Evolutionary conservation across 2,329 filamentous ascomycete genomes (phyloP).

Genomic region (Aspergillus uvarum): DNA sequence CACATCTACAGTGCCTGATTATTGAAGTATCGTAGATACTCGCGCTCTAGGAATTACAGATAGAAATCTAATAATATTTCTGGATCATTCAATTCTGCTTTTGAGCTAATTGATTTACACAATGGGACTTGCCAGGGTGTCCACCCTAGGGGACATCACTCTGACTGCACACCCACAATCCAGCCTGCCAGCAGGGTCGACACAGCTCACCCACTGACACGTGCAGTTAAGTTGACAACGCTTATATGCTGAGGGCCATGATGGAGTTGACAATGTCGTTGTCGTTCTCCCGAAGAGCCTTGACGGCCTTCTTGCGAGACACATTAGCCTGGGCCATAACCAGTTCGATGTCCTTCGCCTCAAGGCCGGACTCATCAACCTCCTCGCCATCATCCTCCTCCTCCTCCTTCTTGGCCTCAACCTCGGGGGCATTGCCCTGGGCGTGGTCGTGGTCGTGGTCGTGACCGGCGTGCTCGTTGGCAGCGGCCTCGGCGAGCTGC

Average conservation of each 20-base stretch:
- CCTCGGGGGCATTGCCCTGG: slow-evolving; percentile 68
- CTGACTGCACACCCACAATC: slow-evolving; percentile 32
- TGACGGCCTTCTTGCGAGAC: slow-evolving; percentile 97
- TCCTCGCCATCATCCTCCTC: slow-evolving; percentile 94
- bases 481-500: slow-evolving; percentile 74
- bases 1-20: neutral
- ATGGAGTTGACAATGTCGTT: slow-evolving; percentile 99
- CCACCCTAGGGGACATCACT: slow-evolving; percentile 28
- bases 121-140: slow-evolving; percentile 26
- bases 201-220: slow-evolving; percentile 25
- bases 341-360: slow-evolving; percentile 99
- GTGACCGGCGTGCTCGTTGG: slow-evolving; percentile 60
- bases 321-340: slow-evolving; percentile 98
- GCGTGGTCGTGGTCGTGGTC: slow-evolving; percentile 50
- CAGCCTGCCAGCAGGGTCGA: slow-evolving; percentile 28
- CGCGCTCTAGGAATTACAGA: neutral
- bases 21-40: neutral
- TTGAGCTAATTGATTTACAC: slow-evolving; percentile 40
- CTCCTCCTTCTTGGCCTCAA: slow-evolving; percentile 66
- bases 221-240: slow-evolving; percentile 22
- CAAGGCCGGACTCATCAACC: slow-evolving; percentile 88
- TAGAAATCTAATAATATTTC: neutral
- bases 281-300: slow-evolving; percentile 94
- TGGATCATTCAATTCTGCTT: slow-evolving; percentile 28
- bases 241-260: slow-evolving; percentile 88